Evolutionary conservation across 2,329 filamentous ascomycete species (phyloP).

Genomic region (Aspergillus fischeri): DNA sequence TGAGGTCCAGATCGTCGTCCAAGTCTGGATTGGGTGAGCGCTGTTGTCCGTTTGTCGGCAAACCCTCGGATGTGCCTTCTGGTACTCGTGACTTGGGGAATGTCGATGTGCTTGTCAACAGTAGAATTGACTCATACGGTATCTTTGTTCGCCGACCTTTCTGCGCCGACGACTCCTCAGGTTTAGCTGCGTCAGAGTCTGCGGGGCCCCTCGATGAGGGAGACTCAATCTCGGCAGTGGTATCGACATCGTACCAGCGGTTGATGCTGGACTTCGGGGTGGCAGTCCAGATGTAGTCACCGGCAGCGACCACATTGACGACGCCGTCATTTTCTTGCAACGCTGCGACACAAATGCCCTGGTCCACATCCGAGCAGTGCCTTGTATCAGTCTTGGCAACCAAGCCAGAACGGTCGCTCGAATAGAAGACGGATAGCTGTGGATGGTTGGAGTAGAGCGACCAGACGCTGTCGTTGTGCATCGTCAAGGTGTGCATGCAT

Average conservation of each 20-base stretch:
- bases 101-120: constrained; percentile 76
- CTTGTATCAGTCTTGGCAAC: constrained; percentile 96
- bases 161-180: constrained; percentile 11
- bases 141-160: constrained; percentile 54
- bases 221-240: constrained; percentile 61
- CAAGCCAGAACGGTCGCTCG: constrained; percentile 83
- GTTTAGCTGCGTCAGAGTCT: constrained; percentile 32
- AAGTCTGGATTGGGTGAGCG: constrained; percentile 52
- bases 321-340: constrained; percentile 81
- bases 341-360: constrained; percentile 84
- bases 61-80: constrained; percentile 53
- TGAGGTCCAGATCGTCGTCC: constrained; percentile 45
- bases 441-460: constrained; percentile 87
- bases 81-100: constrained; percentile 61
- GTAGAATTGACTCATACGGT: constrained; percentile 70
- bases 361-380: constrained; percentile 70
- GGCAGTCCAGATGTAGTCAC: constrained; percentile 82
- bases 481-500: constrained; percentile 96
- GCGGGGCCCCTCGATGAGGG: constrained; percentile 38
- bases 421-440: constrained; percentile 85
- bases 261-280: constrained; percentile 90
- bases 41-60: constrained; percentile 50
- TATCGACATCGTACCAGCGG: constrained; percentile 84
- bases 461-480: constrained; percentile 99
- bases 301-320: constrained; percentile 57